Evolutionary conservation across 1,284 basidiomycete species (phyloP), one percentile per base, ranked within the genome.

Genomic region (Pisolithus thermaeus): DNA sequence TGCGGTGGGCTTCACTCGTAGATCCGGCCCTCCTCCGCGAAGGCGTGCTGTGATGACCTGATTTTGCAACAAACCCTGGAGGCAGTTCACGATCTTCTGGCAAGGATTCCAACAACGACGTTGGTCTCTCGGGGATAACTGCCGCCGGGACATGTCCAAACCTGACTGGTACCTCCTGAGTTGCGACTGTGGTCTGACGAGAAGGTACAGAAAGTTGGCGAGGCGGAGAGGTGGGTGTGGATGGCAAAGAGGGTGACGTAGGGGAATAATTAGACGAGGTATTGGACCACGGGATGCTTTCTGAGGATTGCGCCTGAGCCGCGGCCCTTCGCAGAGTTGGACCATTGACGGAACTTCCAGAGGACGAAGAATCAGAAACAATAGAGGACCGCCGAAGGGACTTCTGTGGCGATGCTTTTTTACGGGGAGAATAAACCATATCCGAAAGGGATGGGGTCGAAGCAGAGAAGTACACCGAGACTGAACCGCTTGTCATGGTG

Each of bases 401-500:
- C 30, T 22, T 74, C 71, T 36, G 73, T 65, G 40, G 47, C 14
- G 38, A 32, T 22, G 39, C 12, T 28, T 35, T 49, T 52, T 16
- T 49, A 39, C 25, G 62, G 61, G 28, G 73, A 75, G 73, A 18
- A 16, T 37, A 44, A 45, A 52, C 52, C 18, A 52, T 53, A 27
- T 57, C 49, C 61, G 56, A 52, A 65, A 61, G 58, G 68, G 61
- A 59, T 64, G 62, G 64, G 69, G 56, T 58, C 59, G 68, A 79
- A 4, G 72, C 55, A 1, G 77, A 77, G 64, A 84, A 81, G 59
- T 81, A 80, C 51, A 72, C 66, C 6, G 81, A 80, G 55, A 78
- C 75, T 23, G 76, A 67, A 61, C 74, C n/a, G n/a, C n/a, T 73
- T 2, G 74, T 61, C 25, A 70, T 27, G 3, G 70, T 70, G 18